Conservation (phyloP, 2,329 filamentous ascomycete genomes). For the Alternaria angustiovoidea region DNA sequence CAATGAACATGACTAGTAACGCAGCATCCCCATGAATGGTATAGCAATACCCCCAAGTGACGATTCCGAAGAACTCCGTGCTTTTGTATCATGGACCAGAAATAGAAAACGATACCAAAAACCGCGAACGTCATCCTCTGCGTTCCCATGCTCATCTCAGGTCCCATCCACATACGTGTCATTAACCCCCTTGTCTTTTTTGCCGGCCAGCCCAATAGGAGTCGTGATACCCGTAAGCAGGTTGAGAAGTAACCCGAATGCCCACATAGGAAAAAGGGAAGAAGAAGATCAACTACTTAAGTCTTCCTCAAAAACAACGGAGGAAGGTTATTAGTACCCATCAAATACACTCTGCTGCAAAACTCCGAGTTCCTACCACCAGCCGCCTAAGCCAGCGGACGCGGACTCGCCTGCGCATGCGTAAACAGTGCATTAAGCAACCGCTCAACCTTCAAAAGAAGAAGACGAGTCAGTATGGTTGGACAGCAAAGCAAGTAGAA, state of each 20-base stretch:
- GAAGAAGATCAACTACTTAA: slow-evolving; percentile 37
- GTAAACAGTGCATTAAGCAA: slow-evolving; percentile 57
- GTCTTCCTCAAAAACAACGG: slow-evolving; percentile 42
- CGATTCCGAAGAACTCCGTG: slow-evolving; percentile 25
- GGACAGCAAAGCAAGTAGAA: slow-evolving; percentile 11
- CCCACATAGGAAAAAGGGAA: slow-evolving; percentile 27
- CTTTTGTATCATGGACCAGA: slow-evolving; percentile 21
- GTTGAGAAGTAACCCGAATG: slow-evolving; percentile 19
- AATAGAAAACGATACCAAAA: slow-evolving; percentile 19
- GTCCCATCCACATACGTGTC: slow-evolving; percentile 20
- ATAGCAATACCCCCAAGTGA: slow-evolving; percentile 21
- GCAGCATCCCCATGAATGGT: slow-evolving; percentile 12
- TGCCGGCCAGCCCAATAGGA: slow-evolving; percentile 37
- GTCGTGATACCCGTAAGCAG: slow-evolving; percentile 27
- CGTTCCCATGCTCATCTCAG: slow-evolving; percentile 7
- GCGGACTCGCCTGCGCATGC: slow-evolving; percentile 58
- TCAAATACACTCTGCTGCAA: slow-evolving; percentile 22
- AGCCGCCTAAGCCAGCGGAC: slow-evolving; percentile 39
- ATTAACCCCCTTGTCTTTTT: slow-evolving; percentile 22
- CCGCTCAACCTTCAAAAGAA: slow-evolving; percentile 52
- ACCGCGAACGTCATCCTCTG: slow-evolving; percentile 7
- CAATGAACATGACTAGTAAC: slow-evolving; percentile 22
- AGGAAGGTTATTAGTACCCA: slow-evolving; percentile 32
- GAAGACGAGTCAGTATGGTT: slow-evolving; percentile 25
- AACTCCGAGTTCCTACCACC: slow-evolving; percentile 14